Percentiles rank a stretch among this genome's conserved stretches.
Evolutionary conservation across 371 early-diverging fungal species (phyloP).

Genomic region (Lichtheimia ornata): DNA sequence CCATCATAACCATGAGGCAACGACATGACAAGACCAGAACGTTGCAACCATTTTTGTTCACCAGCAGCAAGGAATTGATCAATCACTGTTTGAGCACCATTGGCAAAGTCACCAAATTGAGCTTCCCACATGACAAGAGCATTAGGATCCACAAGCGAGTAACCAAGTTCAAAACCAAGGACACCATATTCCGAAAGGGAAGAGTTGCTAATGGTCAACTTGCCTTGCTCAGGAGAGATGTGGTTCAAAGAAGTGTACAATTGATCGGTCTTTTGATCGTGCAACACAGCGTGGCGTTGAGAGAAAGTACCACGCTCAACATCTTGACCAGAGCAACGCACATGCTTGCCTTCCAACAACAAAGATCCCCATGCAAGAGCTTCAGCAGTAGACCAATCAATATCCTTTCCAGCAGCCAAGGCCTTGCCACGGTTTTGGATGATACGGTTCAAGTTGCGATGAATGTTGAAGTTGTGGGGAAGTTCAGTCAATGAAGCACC

Average conservation of each 20-base stretch:
- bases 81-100: constrained; percentile 95
- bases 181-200: constrained; percentile 95
- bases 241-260: constrained; percentile 81
- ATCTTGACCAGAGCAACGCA: constrained; percentile 95
- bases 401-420: constrained; percentile 72
- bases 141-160: constrained; percentile 92
- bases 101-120: constrained; percentile 98
- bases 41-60: constrained; percentile 97
- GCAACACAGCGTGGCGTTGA: constrained; percentile 94
- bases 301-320: constrained; percentile 98
- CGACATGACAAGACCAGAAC: constrained; percentile 88
- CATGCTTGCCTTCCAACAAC: constrained; percentile 87
- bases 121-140: constrained; percentile 96
- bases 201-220: constrained; percentile 92
- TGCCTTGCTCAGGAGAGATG: constrained; percentile 81
- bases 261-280: constrained; percentile 83
- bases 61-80: constrained; percentile 96
- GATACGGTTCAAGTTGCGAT: constrained; percentile 86
- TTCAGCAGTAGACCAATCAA: constrained; percentile 98
- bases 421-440: constrained; percentile 82
- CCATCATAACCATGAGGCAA: constrained; percentile 98
- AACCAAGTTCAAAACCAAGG: constrained; percentile 97
- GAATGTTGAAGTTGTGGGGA: constrained; percentile 87
- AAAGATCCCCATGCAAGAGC: constrained; percentile 92
- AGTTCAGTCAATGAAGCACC: constrained; percentile 79